Evolutionary conservation across 805 yeast genomes (phyloP).

Genomic region (Candida nitratophila): DNA sequence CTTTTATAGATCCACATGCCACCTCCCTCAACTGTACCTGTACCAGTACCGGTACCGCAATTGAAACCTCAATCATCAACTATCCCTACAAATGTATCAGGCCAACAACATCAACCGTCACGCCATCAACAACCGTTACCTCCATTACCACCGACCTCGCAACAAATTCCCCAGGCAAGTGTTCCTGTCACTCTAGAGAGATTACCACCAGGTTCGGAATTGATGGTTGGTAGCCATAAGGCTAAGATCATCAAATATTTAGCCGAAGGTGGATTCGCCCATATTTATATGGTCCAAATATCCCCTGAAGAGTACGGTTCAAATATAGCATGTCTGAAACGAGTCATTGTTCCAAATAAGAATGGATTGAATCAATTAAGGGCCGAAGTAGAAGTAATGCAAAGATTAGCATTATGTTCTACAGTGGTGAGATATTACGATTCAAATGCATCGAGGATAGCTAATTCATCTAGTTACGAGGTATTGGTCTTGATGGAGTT

Average conservation of each 20-base stretch:
- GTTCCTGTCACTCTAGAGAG: conserved; percentile 8
- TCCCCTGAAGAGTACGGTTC: conserved; percentile 38
- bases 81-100: no score
- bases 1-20: no score
- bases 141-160: background rate
- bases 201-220: conserved; percentile 35
- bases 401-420: conserved; percentile 46
- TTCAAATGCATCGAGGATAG: conserved; percentile 63
- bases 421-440: conserved; percentile 66
- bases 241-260: conserved; percentile 38
- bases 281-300: conserved; percentile 60
- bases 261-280: conserved; percentile 68
- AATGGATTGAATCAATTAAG: conserved; percentile 57
- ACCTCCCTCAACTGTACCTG: no score
- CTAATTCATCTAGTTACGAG: conserved; percentile 52
- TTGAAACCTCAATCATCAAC: no score
- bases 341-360: conserved; percentile 70
- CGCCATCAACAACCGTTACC: background rate
- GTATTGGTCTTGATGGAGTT: conserved; percentile 89
- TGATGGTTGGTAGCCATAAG: conserved; percentile 45
- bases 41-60: no score
- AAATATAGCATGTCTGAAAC: conserved; percentile 58
- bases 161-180: background rate
- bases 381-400: conserved; percentile 77
- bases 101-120: no score